Base-by-base conservation (phyloP, 805 yeast genomes). In the Candida railenensis region DNA sequence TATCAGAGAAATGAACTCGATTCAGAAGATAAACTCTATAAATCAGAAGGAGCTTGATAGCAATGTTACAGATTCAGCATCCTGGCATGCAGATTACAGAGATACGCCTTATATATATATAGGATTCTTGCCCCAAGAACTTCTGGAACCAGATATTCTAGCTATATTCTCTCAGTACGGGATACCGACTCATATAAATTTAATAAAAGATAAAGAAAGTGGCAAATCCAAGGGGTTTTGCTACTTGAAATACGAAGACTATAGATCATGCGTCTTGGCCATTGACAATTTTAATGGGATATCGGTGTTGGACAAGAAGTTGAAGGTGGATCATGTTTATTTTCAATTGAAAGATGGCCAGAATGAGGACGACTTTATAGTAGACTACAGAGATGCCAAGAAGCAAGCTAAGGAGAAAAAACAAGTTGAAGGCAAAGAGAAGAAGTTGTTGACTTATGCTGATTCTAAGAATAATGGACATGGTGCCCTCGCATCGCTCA, bases 161-260 rank as follows among this genome's bases (percentile, higher is more conserved):
- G 76, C 82, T 0, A 79, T 91, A 28, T 92, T 92, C 61, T 86
- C 96, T 1, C 97, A 92, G 58, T 92, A 79, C 63, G 98, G 98
- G 0, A 77, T 83, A 16, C 97, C 97, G 0, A 85, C 86, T 0
- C 87, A 86, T 54, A 60, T 92, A 32, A 80, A 83, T 43, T 67
- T 91, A 43, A 77, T 80, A 21, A 75, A 92, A 48, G 92, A 89
- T 57, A 72, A 70, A 47, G 77, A 64, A 14, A 53, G 54, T 9
- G 51, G 50, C 2, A 76, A 77, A 46, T 81, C 89, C 2, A 73
- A 76, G 45, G 94, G 96, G 4, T 88, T 84, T 71, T 94, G 85
- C 3, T 90, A 83, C 67, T 63, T 92, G 53, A 87, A 89, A 62
- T 92, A 88, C 57, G 92, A 85, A 53, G 89, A 87, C 54, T 88